Evolutionary conservation across 2,329 filamentous ascomycete genomes (phyloP).

Genomic region (Didymellaceae sp.): DNA sequence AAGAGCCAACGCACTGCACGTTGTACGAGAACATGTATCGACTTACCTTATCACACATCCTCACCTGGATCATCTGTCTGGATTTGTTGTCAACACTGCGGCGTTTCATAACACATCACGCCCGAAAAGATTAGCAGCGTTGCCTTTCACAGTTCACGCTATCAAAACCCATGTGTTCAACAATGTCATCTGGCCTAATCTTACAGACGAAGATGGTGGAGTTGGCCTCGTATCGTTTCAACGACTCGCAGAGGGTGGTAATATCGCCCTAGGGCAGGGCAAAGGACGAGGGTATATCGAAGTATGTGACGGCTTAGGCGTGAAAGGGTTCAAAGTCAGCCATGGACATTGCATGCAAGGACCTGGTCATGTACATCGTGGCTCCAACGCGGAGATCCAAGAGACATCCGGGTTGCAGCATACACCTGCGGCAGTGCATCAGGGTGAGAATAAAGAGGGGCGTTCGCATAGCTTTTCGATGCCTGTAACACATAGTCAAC

Average conservation of each 20-base stretch:
- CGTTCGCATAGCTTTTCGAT: slow-evolving; percentile 46
- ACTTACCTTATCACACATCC: slow-evolving; percentile 94
- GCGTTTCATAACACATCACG: slow-evolving; percentile 76
- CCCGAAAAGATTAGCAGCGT: slow-evolving; percentile 83
- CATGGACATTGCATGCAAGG: slow-evolving; percentile 88
- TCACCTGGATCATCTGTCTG: slow-evolving; percentile 93
- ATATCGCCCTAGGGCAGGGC: slow-evolving; percentile 80
- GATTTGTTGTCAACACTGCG: slow-evolving; percentile 92
- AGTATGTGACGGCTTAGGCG: slow-evolving; percentile 85
- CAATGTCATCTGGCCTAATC: slow-evolving; percentile 95
- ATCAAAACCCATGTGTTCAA: slow-evolving; percentile 97
- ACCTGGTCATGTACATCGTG: slow-evolving; percentile 49
- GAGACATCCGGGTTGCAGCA: slow-evolving; percentile 43
- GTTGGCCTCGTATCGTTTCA: slow-evolving; percentile 91
- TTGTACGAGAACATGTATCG: slow-evolving; percentile 80
- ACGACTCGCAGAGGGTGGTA: slow-evolving; percentile 86
- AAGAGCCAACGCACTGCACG: slow-evolving; percentile 78
- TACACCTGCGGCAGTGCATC: slow-evolving; percentile 28
- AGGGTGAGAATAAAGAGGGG: slow-evolving; percentile 34
- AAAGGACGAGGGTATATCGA: slow-evolving; percentile 84
- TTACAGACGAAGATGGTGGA: slow-evolving; percentile 94
- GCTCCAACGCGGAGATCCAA: slow-evolving; percentile 50
- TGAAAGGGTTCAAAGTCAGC: slow-evolving; percentile 84
- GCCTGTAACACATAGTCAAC: slow-evolving; percentile 38
- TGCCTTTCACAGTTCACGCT: slow-evolving; percentile 88